A percentile compares a stretch with the other conserved stretches of the same genome.
Conservation (phyloP, 116 monocot genomes). For the Dioscorea cayenensis region DNA sequence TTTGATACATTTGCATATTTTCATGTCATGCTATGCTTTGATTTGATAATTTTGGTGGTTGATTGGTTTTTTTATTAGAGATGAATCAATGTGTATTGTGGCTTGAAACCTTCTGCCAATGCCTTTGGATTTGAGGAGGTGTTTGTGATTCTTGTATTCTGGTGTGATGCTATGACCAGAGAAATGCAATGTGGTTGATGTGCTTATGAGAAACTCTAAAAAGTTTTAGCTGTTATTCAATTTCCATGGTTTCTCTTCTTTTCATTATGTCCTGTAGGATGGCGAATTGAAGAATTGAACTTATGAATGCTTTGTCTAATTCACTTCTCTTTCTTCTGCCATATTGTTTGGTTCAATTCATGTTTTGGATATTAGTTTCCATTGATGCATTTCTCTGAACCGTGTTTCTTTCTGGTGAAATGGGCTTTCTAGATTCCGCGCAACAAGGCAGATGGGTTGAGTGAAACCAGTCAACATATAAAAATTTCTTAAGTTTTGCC, state of each 20-base stretch:
- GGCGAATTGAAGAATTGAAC: too few species aligned
- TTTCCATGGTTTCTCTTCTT: too few species aligned
- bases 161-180: not conserved
- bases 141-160: not conserved
- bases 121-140: not conserved
- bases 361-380: not conserved
- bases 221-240: too few species aligned
- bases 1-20: too few species aligned
- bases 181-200: not conserved
- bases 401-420: not conserved
- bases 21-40: not conserved
- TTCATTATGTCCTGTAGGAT: too few species aligned
- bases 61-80: too few species aligned
- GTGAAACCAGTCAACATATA: too few species aligned
- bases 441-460: slow-evolving; percentile 2
- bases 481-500: not conserved
- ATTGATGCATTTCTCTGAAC: not conserved
- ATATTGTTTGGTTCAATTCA: too few species aligned
- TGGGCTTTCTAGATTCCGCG: not conserved
- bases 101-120: not conserved
- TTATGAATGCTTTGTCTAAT: too few species aligned
- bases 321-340: too few species aligned
- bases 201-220: not conserved
- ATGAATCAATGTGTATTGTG: too few species aligned
- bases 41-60: not conserved